phyloP scores from a whole-genome alignment of 768 basidiomycete genomes.

The Leccinum obscurum region DNA sequence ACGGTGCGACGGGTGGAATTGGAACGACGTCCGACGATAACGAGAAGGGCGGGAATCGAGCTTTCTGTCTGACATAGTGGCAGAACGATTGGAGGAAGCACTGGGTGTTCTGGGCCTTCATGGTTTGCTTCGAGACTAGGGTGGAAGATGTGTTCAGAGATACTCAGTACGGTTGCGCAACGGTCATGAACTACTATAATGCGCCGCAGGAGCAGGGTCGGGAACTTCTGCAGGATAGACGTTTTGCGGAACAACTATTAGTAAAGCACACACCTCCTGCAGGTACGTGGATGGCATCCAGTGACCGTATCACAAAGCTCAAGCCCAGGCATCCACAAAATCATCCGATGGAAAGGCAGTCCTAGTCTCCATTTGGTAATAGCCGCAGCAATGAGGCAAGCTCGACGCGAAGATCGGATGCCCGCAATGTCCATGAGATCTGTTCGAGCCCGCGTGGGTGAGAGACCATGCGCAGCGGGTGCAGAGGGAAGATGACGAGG shows the following conservation, averaged over 20 bases:
- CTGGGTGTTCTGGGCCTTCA: not conserved
- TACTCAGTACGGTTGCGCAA: not conserved
- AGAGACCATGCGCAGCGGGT: not conserved
- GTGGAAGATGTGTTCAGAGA: not conserved
- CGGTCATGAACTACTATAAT: constrained; percentile 17
- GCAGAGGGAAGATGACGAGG: not conserved
- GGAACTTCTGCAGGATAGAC: not conserved
- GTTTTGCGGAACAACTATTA: not conserved
- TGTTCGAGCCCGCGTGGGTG: not conserved
- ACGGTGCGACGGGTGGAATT: not conserved
- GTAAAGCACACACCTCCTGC: constrained; percentile 1
- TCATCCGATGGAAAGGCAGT: not conserved
- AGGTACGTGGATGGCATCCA: not conserved
- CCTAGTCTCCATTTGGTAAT: constrained; percentile 1
- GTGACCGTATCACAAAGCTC: not conserved
- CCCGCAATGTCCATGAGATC: not conserved
- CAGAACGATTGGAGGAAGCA: not conserved
- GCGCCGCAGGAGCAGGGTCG: constrained; percentile 3
- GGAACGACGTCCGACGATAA: not conserved
- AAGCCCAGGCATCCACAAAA: constrained; percentile 1
- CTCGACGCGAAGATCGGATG: not conserved
- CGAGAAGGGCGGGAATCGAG: not conserved
- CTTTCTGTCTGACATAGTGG: not conserved
- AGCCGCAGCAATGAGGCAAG: not conserved
- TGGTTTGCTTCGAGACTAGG: not conserved